Evolutionary conservation across 495 filamentous ascomycete genomes (phyloP), one percentile per base, ranked within the genome.

Genomic region (Glarea lozoyensis): DNA sequence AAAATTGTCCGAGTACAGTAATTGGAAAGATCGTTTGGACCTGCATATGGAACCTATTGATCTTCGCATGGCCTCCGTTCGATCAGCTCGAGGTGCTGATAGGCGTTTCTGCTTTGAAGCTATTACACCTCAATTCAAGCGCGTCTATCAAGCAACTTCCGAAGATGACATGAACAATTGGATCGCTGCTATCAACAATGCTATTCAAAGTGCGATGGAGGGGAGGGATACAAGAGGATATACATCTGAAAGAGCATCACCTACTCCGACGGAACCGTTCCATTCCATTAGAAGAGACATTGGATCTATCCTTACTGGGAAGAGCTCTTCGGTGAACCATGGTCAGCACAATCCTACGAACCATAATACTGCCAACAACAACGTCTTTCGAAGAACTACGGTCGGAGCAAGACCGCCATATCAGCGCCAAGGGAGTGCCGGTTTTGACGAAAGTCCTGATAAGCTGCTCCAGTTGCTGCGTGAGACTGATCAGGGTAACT

Each of bases 21-120:
- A 99, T 61, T 99, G 92, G 92, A 99, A 99, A 63, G 86, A 97
- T 58, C 86, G 81, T 61, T 74, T 97, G 35, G 93, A 96, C 60
- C 69, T 96, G 24, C 92, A 99, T 58, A 97, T 94, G 79, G 92
- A 99, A 6, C 92, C 92, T 2, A 99, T 99, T 47, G 93, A 99
- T 60, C 69, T 99, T 30, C 83, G 89, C 20, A 88, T 97, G 75
- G 92, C 93, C 15, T 97, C 93, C 4, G 93, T 99, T 9, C 80
- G 92, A 23, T 90, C 97, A 61, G 88, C 92, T 37, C 79, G 93
- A 38, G 90, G 90, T 63, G 83, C 88, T 4, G 93, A 99, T 52
- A 78, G 92, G 31, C 79, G 93, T 12, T 99, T 99, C 64, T 96
- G 90, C 60, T 99, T 97, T 56, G 92, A 99, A 65, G 84, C 97